Evolutionary conservation across 2,329 filamentous ascomycete genomes (phyloP), one percentile per base, ranked within the genome.

Genomic region (Graphiopsis chlorocephala): DNA sequence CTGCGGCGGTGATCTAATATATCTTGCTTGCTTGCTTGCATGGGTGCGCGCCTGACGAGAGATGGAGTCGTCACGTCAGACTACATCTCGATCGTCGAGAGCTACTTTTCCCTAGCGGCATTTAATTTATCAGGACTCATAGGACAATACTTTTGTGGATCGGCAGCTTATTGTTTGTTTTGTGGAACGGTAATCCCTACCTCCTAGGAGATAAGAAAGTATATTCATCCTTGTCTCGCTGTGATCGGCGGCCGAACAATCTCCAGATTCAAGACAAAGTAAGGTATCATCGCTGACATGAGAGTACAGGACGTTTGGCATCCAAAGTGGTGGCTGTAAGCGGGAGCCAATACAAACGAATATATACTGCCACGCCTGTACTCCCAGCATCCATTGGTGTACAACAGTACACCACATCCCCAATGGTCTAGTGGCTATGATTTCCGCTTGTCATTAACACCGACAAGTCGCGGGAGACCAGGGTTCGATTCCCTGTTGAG

Each of bases 381-480:
- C 14, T 4, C 2, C 14, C 28, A 29, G 23, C 31, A 56, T 56
- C 53, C 53, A 56, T 56, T 56, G 53, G 53, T 56, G 53, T 56
- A 38, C 53, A 38, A 25, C 31, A 56, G 53, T 56, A 56, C 53
- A 56, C 53, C 59, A 53, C 25, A 31, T 66, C 65, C 65, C 69
- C 69, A 66, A 68, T 69, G 66, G 72, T 74, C 72, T 73, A 74
- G 72, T 74, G 72, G 72, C 70, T 66, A 74, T 74, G 72, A 74
- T 74, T 74, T 74, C 72, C 72, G 72, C 72, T 73, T 74, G 72
- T 74, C 72, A 74, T 68, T 38, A 7, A 35, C 6, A 35, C 28
- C 31, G 59, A 61, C 47, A 52, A 61, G 59, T 33, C 59, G 59
- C 59, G 59, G 59, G 59, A 61, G 59, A 61, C 59, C 59, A 61